Evolutionary conservation across 306 rosid genomes (phyloP), one percentile per base, ranked within the genome.

Genomic region (Sechiopsis laciniata): DNA sequence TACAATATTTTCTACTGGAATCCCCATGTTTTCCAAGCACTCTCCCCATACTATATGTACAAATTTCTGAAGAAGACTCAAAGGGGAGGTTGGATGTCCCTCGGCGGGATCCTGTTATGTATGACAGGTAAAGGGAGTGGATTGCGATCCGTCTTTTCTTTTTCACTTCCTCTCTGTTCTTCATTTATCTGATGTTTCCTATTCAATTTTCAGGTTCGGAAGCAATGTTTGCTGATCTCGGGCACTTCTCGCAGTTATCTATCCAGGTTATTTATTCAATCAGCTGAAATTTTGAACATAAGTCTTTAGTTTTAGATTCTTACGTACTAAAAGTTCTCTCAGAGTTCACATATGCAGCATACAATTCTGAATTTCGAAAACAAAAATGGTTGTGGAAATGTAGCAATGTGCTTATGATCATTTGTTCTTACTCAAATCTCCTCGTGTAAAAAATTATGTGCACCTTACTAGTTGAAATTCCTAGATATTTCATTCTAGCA

Each of bases 181-280:
- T 6, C 2, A 45, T 3, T 12, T 56, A 51, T 40, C 59, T 78
- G 7, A 71, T 42, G 42, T 60, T 55, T n/a, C 74, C 62, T 81
- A 63, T 82, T 75, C 77, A 21, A 85, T 78, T 46, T 83, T 61
- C 88, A 92, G 98, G 98, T 74, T 90, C 98, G 5, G 98, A 92
- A 90, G 96, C 98, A 62, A 92, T 92, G 98, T 92, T 79, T 81
- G 98, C 98, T 75, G 96, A 92, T 78, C 87, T 92, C 17, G 97
- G 97, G 65, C 97, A 92, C 85, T 92, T 92, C 78, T 80, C 92
- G 24, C 74, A 70, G 60, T 68, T 73, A 26, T 83, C 87, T 51
- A 83, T 83, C 67, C 58, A 83, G 87, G 87, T 70, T 15, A 3
- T 24, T 1, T 29, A 22, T 70, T 51, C 46, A 48, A 14, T 69